Evolutionary conservation across 2,329 filamentous ascomycete species (phyloP).

Genomic region (Aspergillus ochraceus): DNA sequence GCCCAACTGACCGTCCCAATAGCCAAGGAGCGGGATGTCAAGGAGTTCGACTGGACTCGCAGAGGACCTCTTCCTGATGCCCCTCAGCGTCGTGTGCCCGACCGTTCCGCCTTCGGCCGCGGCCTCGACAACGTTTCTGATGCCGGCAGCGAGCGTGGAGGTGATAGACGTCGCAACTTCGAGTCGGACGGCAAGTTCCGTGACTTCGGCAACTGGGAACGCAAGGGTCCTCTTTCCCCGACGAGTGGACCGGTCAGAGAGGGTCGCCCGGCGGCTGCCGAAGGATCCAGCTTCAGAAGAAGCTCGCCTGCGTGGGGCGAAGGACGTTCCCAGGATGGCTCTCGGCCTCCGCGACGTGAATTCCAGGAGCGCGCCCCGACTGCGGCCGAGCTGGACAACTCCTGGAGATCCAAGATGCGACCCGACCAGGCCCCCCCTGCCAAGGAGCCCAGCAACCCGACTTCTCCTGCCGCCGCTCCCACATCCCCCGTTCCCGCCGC

Average conservation of each 20-base stretch:
- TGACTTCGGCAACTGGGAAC: constrained; percentile 90
- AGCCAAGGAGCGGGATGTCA: constrained; percentile 85
- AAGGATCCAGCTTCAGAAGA: constrained; percentile 62
- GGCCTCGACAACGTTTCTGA: constrained; percentile 57
- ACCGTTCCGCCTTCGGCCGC: constrained; percentile 56
- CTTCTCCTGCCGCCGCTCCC: constrained; percentile 66
- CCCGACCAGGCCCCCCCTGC: constrained; percentile 72
- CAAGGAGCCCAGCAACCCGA: constrained; percentile 72
- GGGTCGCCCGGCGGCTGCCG: constrained; percentile 59
- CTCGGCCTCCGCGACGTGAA: constrained; percentile 75
- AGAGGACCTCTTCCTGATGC: constrained; percentile 83
- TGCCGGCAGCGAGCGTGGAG: constrained; percentile 64
- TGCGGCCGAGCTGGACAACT: constrained; percentile 86
- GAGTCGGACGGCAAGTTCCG: constrained; percentile 72
- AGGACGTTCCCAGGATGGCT: constrained; percentile 69
- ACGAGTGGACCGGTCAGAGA: constrained; percentile 55
- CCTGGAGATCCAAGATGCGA: constrained; percentile 90
- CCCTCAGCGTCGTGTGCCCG: constrained; percentile 58
- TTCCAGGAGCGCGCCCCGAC: constrained; percentile 74
- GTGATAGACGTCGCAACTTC: constrained; percentile 64
- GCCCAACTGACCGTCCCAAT: constrained; percentile 35
- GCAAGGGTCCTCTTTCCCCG: constrained; percentile 86
- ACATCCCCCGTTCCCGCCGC: constrained; percentile 51
- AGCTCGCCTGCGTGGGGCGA: constrained; percentile 75
- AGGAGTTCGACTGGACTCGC: constrained; percentile 91